Conservation (phyloP, 75 land plant genomes). For the Selaginella tamariscina region DNA sequence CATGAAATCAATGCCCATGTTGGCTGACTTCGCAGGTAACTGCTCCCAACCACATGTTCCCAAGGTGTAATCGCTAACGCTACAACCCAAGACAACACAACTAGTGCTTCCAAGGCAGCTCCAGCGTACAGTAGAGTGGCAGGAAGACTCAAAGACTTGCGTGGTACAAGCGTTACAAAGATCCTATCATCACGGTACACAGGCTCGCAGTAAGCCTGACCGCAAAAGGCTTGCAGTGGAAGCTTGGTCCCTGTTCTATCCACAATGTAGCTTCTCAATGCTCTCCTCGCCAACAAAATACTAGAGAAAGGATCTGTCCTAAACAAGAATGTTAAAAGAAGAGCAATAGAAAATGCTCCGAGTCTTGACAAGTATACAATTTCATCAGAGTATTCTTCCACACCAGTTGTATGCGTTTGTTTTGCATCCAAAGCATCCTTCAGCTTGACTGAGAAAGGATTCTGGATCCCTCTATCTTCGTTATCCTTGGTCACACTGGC, state of each 20-base stretch:
- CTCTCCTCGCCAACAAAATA: neutral
- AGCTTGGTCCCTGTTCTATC: neutral
- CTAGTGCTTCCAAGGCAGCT: neutral
- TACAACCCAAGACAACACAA: neutral
- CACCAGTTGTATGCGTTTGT: neutral
- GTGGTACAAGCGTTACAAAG: constrained; percentile 4
- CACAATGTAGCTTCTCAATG: constrained; percentile 1
- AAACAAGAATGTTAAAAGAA: neutral
- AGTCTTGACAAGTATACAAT: constrained; percentile 6
- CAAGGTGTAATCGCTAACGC: constrained; percentile 1
- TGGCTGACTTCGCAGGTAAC: neutral
- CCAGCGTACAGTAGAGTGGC: neutral
- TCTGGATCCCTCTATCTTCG: constrained; percentile 14
- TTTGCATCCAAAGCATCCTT: neutral
- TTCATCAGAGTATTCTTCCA: no score
- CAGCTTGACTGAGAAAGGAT: neutral
- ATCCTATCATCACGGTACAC: neutral
- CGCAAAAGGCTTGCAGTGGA: neutral
- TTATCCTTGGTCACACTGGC: constrained; percentile 13
- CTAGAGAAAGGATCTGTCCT: constrained; percentile 7
- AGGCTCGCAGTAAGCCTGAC: neutral
- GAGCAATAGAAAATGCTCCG: neutral
- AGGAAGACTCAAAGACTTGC: no score
- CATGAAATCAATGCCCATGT: constrained; percentile 9
- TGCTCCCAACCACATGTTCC: constrained; percentile 2